Evolutionary conservation across 192 early-diverging fungal species (phyloP), one percentile per base, ranked within the genome.

Genomic region (Rhizophagus clarus): DNA sequence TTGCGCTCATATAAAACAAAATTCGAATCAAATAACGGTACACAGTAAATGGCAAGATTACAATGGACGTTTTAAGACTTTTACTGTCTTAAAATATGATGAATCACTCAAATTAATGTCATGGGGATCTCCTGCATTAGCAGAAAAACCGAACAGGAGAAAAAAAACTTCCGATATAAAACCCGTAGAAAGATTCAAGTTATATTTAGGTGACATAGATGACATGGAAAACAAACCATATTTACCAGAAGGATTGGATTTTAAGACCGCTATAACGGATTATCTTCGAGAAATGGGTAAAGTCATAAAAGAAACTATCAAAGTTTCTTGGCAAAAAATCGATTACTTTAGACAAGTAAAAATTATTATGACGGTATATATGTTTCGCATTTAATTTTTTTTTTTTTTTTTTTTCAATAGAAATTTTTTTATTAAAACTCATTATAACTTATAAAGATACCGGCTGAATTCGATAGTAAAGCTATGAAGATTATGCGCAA

Each of bases 401-500:
- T n/a, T n/a, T n/a, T n/a, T n/a, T n/a, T n/a, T 56, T 56, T 45
- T 45, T 51, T 56, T 20, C 1, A 56, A 56, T 20, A 17, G 4
- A 15, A 56, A 1, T 56, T 56, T 56, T n/a, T 20, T 20, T 56
- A 20, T 56, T 56, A 56, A 51, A 56, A 15, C 15, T 56, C 5
- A 56, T 2, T 56, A 15, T 22, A 29, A 2, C 7, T 22, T 89
- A 69, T 86, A 87, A 70, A 82, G 31, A 34, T 74, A 60, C 72
- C 72, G 7, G 72, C 42, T 1, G 72, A 74, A 74, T 74, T 29
- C 11, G 72, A 56, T 31, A 20, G 51, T 7, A 0, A 60, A 47
- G 87, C 88, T 28, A 89, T 88, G 79, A 82, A 79, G 5, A 83
- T 83, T 26, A 89, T 89, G 88, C 79, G 88, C 29, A 83, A 87